A percentile compares a stretch with the other conserved stretches of the same genome.
Conservation (phyloP, 1,284 basidiomycete species). For the Pisolithus thermaeus region DNA sequence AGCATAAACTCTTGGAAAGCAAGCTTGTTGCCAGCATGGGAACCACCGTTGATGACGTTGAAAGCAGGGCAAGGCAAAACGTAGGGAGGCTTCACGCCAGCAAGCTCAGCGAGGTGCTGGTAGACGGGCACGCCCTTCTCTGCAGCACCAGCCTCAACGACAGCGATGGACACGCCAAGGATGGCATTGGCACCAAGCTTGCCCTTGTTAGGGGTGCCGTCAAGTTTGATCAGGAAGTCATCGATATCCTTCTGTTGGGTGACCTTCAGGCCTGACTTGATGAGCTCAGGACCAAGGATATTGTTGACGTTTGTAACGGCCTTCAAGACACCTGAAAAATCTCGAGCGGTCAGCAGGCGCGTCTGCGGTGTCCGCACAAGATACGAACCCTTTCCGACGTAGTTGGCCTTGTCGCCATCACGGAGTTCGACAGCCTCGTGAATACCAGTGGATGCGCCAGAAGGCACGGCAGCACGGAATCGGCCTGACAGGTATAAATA, state of each 20-base stretch:
- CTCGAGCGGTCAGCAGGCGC: not conserved
- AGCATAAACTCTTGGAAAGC: conserved; percentile 99
- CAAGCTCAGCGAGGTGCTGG: conserved; percentile 93
- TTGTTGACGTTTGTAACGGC: conserved; percentile 96
- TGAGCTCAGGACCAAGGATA: conserved; percentile 84
- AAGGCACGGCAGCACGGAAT: conserved; percentile 94
- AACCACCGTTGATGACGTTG: conserved; percentile 99
- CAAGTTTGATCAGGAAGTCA: conserved; percentile 97
- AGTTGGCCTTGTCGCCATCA: conserved; percentile 90
- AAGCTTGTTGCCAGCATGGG: conserved; percentile 98
- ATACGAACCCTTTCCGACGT: conserved; percentile 87
- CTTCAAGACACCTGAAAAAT: conserved; percentile 75
- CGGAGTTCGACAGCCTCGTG: conserved; percentile 99
- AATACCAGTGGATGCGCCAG: conserved; percentile 96
- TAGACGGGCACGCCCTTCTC: conserved; percentile 96
- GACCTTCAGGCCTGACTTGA: conserved; percentile 83
- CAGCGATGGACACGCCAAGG: conserved; percentile 97
- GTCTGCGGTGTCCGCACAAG: not conserved
- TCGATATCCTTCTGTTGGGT: conserved; percentile 96
- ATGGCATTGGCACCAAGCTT: conserved; percentile 99
- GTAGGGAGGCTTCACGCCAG: conserved; percentile 91
- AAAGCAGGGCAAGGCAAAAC: conserved; percentile 89
- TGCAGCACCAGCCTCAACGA: conserved; percentile 88
- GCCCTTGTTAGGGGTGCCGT: conserved; percentile 98
- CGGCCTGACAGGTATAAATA: conserved; percentile 51